A percentile compares a stretch with the other conserved stretches of the same genome.
These are phyloP conservation scores for Medicago arabica DNA, from an alignment of 306 rosid genomes.

Conservation along the genomic window DNA sequence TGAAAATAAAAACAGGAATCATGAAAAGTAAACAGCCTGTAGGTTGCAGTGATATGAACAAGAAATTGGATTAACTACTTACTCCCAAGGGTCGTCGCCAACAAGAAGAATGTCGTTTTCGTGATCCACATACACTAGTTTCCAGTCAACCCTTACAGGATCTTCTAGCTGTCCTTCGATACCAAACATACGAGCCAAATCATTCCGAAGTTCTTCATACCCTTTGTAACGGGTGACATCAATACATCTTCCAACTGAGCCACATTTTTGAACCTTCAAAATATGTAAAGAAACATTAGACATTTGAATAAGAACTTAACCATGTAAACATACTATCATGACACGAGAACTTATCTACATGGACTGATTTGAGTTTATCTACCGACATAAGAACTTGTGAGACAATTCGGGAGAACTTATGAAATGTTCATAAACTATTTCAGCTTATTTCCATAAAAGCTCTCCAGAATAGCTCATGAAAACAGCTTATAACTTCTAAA, in stretches of 20 bases:
- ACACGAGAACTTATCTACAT: too few species aligned
- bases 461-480: too few species aligned
- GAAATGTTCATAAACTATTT: too few species aligned
- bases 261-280: conserved; percentile 94
- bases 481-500: too few species aligned
- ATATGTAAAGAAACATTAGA: conserved; percentile 30
- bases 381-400: too few species aligned
- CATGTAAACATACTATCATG: background rate
- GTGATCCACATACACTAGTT: conserved; percentile 92
- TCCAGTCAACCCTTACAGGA: conserved; percentile 94
- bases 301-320: background rate
- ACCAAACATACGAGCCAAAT: conserved; percentile 96
- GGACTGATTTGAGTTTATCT: too few species aligned
- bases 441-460: too few species aligned
- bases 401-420: too few species aligned
- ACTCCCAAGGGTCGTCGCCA: conserved; percentile 99
- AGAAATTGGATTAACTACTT: conserved; percentile 51
- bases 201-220: conserved; percentile 82
- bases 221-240: conserved; percentile 94
- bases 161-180: conserved; percentile 98
- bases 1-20: too few species aligned
- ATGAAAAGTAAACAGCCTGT: too few species aligned
- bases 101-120: conserved; percentile 96
- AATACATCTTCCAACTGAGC: conserved; percentile 95
- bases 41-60: background rate